A percentile compares a stretch with the other conserved stretches of the same genome.
These are phyloP conservation scores for Ogataea kodamae DNA, from an alignment of 805 yeast species.

Conservation along the genomic window DNA sequence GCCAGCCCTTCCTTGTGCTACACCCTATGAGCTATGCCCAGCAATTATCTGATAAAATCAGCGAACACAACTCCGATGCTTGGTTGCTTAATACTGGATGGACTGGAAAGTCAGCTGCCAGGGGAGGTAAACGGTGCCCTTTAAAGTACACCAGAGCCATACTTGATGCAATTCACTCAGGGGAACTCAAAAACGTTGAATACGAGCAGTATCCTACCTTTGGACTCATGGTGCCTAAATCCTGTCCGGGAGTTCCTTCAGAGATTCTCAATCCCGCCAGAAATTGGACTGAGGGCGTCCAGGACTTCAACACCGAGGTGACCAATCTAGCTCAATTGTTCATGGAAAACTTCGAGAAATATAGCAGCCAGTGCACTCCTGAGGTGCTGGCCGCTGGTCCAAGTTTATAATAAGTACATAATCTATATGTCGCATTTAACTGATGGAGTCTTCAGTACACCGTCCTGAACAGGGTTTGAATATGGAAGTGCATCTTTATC, in stretches of 20 bases:
- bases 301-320: constrained; percentile 53
- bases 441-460: too few species aligned
- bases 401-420: constrained; percentile 33
- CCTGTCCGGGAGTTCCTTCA: constrained; percentile 76
- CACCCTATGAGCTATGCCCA: constrained; percentile 98
- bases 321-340: constrained; percentile 70
- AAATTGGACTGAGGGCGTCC: constrained; percentile 66
- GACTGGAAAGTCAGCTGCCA: constrained; percentile 90
- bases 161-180: constrained; percentile 90
- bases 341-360: constrained; percentile 81
- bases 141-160: constrained; percentile 96
- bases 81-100: constrained; percentile 98
- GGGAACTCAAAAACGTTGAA: constrained; percentile 73
- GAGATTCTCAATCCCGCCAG: constrained; percentile 84
- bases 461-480: constrained; percentile 15
- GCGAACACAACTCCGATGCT: constrained; percentile 83
- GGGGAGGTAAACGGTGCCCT: constrained; percentile 97
- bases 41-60: constrained; percentile 91
- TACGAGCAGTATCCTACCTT: constrained; percentile 84
- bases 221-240: constrained; percentile 81
- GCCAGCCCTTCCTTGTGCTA: constrained; percentile 96
- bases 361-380: constrained; percentile 73
- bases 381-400: constrained; percentile 97
- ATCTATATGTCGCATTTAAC: neutral
- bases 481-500: constrained; percentile 14